Evolutionary conservation across 2,329 filamentous ascomycete species (phyloP).

Genomic region (Sclerotinia sclerotiorum): DNA sequence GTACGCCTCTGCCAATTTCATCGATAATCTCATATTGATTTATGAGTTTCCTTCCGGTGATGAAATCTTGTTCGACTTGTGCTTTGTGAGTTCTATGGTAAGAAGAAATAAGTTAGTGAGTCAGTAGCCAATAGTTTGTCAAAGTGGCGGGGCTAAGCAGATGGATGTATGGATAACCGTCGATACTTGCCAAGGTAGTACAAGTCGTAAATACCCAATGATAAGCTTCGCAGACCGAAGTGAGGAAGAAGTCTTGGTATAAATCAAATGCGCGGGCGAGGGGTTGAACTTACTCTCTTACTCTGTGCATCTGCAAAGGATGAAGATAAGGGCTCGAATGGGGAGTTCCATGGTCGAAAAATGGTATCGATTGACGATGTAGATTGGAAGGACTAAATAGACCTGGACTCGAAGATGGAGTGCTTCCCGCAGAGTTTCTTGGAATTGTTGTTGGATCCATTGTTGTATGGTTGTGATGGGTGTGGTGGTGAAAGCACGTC

Average conservation of each 20-base stretch:
- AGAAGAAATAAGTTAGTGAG: slow-evolving; percentile 29
- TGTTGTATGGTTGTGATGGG: slow-evolving; percentile 29
- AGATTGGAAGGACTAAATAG: slow-evolving; percentile 56
- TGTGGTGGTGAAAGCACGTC: slow-evolving; percentile 23
- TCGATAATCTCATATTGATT: slow-evolving; percentile 98
- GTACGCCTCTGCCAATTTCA: slow-evolving; percentile 91
- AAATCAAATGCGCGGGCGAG: not conserved
- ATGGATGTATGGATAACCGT: not conserved
- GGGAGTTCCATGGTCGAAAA: slow-evolving; percentile 52
- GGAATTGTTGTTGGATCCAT: slow-evolving; percentile 37
- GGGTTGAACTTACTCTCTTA: slow-evolving; percentile 65
- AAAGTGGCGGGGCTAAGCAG: not conserved
- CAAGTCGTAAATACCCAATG: not conserved
- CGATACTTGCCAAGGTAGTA: not conserved
- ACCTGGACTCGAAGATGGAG: slow-evolving; percentile 60
- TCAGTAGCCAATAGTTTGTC: not conserved
- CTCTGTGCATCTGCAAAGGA: slow-evolving; percentile 69
- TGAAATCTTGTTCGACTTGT: slow-evolving; percentile 82
- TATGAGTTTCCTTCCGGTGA: slow-evolving; percentile 92
- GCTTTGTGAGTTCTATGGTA: slow-evolving; percentile 77
- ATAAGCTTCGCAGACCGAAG: not conserved
- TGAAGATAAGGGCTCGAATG: slow-evolving; percentile 64
- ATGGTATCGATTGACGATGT: slow-evolving; percentile 40
- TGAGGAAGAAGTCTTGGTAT: not conserved
- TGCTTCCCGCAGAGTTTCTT: slow-evolving; percentile 48